Evolutionary conservation across 2,329 filamentous ascomycete genomes (phyloP), one percentile per base, ranked within the genome.

Genomic region (Pezicula radicicola): DNA sequence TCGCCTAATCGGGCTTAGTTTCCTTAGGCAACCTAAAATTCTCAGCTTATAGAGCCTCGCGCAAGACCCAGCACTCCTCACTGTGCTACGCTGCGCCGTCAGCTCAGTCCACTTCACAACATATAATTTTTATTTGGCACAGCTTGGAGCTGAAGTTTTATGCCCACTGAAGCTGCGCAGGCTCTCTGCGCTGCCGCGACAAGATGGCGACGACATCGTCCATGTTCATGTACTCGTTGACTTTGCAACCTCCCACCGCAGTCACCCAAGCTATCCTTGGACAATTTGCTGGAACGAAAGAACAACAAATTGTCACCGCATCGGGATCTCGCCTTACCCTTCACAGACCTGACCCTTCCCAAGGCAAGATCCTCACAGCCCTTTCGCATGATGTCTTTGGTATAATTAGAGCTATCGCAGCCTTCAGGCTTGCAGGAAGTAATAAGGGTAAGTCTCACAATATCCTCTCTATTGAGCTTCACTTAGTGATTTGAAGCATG

Each of bases 211-310:
- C 92, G 70, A 97, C 93, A 56, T 97, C 92, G 60, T 93, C 93
- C 71, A 96, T 97, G 91, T 97, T 97, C 72, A 86, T 99, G 76
- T 99, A 99, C 77, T 94, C 91, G 66, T 80, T 99, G 76, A 97
- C 94, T 62, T 87, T 99, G 66, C 91, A 97, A 74, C 88, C 90
- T 63, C 90, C 94, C 33, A 92, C 91, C 60, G 88, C 91, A 54
- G 85, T 96, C 66, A 91, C 88, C 47, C 88, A 96, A 73, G 92
- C 94, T 58, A 88, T 97, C 60, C 81, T 96, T 54, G 95, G 94
- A 63, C 93, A 97, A 75, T 97, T 97, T 73, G 87, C 91, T 55
- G 92, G 93, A 61, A 96, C 91, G 59, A 96, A 93, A 75, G 93
- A 97, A 74, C 94, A 99, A 78, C 92, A 97, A 74, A 96, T 99